Conservation (phyloP, 179 eudicot genomes). For the Beta corolliflora region DNA sequence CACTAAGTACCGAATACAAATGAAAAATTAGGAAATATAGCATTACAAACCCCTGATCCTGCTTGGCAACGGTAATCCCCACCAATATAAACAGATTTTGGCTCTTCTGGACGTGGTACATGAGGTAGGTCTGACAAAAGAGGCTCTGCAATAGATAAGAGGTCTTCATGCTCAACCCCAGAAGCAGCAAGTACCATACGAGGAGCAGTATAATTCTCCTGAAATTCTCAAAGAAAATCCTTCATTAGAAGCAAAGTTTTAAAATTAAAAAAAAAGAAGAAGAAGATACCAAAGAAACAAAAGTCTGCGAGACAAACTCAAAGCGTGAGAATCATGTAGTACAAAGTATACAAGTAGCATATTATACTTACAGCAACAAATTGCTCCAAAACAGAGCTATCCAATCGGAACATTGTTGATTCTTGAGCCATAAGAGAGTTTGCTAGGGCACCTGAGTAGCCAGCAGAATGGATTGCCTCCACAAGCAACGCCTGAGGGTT, state of each 20-base stretch:
- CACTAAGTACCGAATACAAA: not conserved
- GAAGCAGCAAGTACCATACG: conserved; percentile 94
- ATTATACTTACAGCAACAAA: conserved; percentile 75
- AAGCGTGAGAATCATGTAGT: not conserved
- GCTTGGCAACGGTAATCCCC: conserved; percentile 83
- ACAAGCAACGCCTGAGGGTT: conserved; percentile 75
- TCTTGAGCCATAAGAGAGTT: conserved; percentile 83
- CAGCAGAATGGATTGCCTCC: conserved; percentile 92
- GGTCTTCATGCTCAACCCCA: conserved; percentile 89
- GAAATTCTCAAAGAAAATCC: conserved; percentile 22
- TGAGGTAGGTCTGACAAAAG: conserved; percentile 73
- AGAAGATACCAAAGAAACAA: not conserved
- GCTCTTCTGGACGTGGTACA: conserved; percentile 49
- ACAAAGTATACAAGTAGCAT: not conserved
- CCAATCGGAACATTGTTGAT: conserved; percentile 55
- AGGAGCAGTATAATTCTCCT: conserved; percentile 89
- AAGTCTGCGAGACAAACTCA: not conserved
- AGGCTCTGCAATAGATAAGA: conserved; percentile 79
- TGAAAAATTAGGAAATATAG: not conserved
- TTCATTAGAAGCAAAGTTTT: conserved; percentile 4
- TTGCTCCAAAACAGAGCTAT: conserved; percentile 65
- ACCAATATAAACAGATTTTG: conserved; percentile 68
- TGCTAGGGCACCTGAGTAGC: conserved; percentile 77
- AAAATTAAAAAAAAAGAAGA: not conserved
- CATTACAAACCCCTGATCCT: conserved; percentile 69